phyloP scores from a whole-genome alignment of 2,329 filamentous ascomycete genomes.

The Scedosporium boydii region DNA sequence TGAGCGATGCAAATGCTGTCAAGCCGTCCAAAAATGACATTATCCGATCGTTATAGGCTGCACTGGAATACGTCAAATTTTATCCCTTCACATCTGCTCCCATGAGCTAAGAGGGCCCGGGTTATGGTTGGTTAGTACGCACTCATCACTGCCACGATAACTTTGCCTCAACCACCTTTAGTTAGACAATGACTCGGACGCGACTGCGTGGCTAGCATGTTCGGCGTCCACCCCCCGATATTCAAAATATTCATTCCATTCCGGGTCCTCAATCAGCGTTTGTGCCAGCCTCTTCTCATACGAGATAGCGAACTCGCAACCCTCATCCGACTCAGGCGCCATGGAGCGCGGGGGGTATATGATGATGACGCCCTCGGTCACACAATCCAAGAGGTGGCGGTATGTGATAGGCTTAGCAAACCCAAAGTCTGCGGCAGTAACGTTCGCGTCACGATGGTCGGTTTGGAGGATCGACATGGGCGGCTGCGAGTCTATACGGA shows the following conservation, averaged over 20 bases:
- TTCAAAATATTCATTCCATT: conserved; percentile 27
- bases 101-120: too few relatives aligned
- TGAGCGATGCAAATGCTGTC: too few relatives aligned
- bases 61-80: too few relatives aligned
- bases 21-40: too few relatives aligned
- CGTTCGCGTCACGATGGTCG: conserved; percentile 23
- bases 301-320: conserved; percentile 21
- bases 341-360: conserved; percentile 21
- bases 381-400: conserved; percentile 21
- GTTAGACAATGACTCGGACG: too few relatives aligned
- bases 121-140: too few relatives aligned
- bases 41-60: too few relatives aligned
- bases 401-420: conserved; percentile 23
- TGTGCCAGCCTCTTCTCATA: conserved; percentile 23
- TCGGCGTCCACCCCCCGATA: conserved; percentile 23
- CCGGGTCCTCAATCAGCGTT: conserved; percentile 21
- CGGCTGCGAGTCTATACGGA: conserved; percentile 23
- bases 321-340: conserved; percentile 21
- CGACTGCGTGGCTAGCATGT: not conserved
- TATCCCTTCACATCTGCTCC: too few relatives aligned
- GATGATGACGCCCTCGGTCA: conserved; percentile 18
- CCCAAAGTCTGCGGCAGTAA: conserved; percentile 23
- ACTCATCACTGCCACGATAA: too few relatives aligned
- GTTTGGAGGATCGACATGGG: conserved; percentile 25
- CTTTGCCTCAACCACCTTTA: too few relatives aligned